These are phyloP conservation scores for Pichia sp. DNA, from an alignment of 1,139 yeast genomes.

Conservation along the genomic window DNA sequence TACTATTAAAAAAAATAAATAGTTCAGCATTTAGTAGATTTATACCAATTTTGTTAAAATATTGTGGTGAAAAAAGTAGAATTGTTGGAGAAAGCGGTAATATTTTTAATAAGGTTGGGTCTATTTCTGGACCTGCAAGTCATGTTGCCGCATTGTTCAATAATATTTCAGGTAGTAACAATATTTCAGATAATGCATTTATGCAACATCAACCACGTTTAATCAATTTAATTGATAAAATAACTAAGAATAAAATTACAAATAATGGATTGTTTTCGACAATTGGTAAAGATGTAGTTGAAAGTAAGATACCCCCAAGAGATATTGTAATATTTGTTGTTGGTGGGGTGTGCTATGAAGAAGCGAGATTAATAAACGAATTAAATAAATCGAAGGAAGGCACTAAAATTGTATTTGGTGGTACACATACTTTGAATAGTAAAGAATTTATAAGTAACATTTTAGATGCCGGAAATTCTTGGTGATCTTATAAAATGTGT, in stretches of 20 bases:
- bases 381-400: constrained; percentile 46
- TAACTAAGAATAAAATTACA: constrained; percentile 44
- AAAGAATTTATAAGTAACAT: constrained; percentile 42
- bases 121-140: constrained; percentile 16
- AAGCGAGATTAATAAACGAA: constrained; percentile 74
- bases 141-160: constrained; percentile 26
- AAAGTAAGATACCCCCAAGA: constrained; percentile 43
- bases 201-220: constrained; percentile 74
- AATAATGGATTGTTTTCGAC: constrained; percentile 1
- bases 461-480: constrained; percentile 11
- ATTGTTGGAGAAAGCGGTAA: constrained; percentile 34
- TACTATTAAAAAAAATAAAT: constrained; percentile 34
- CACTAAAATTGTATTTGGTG: constrained; percentile 64
- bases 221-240: constrained; percentile 43
- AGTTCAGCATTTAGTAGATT: constrained; percentile 32
- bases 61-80: constrained; percentile 38
- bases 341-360: constrained; percentile 93
- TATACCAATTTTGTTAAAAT: constrained; percentile 31
- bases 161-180: constrained; percentile 19
- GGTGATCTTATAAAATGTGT: neutral
- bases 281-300: neutral
- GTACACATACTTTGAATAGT: constrained; percentile 64
- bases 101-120: constrained; percentile 24
- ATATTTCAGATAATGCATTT: constrained; percentile 35
- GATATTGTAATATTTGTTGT: constrained; percentile 76